phyloP scores from a whole-genome alignment of 805 yeast species.

The Spathaspora sp. region DNA sequence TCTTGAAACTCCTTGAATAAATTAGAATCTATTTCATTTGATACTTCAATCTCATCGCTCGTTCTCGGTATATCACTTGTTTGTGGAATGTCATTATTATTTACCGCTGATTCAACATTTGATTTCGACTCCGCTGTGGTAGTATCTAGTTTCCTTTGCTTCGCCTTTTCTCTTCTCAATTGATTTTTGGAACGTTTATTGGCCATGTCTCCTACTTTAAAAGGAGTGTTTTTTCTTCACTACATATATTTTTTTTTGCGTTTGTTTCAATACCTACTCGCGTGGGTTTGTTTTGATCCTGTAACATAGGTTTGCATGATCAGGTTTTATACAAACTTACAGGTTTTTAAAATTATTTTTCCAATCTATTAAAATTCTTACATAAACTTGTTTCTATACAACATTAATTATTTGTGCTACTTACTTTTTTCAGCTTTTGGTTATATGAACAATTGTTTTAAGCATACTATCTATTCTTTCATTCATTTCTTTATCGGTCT shows the following conservation, averaged over 20 bases:
- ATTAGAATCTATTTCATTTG: conserved; percentile 3
- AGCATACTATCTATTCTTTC: conserved; percentile 21
- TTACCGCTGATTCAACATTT: conserved; percentile 1
- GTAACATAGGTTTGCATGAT: neutral
- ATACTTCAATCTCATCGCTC: conserved; percentile 1
- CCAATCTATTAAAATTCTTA: neutral
- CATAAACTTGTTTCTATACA: neutral
- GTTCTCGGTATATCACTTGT: conserved; percentile 1
- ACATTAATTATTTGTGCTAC: neutral
- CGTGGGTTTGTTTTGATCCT: too few species aligned
- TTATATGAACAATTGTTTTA: conserved; percentile 7
- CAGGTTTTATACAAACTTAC: neutral
- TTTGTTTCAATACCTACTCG: neutral
- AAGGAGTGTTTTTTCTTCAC: neutral
- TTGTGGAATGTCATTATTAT: neutral
- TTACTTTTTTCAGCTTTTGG: neutral
- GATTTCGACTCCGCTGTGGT: conserved; percentile 1
- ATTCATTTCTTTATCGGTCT: conserved; percentile 25
- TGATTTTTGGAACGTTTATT: conserved; percentile 49
- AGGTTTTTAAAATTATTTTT: neutral
- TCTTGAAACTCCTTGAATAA: conserved; percentile 16
- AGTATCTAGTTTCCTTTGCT: conserved; percentile 28
- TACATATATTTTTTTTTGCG: neutral
- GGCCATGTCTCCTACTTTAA: neutral
- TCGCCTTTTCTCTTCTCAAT: conserved; percentile 45